Evolutionary conservation across 495 filamentous ascomycete species (phyloP), one percentile per base, ranked within the genome.

Genomic region (Aspergillus sclerotiicarbonarius): DNA sequence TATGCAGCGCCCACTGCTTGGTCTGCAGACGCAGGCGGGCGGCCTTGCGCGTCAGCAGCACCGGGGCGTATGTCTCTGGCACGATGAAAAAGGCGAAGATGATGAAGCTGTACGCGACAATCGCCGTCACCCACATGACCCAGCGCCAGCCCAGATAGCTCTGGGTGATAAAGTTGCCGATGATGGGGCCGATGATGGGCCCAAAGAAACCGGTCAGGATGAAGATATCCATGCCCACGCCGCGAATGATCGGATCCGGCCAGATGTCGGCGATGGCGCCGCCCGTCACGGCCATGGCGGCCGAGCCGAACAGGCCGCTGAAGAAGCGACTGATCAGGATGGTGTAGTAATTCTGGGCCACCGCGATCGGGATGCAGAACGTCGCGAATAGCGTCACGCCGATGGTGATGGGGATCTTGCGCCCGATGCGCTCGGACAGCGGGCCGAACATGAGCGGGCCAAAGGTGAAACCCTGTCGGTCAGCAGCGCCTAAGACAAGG

Each of bases 11-110:
- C 55, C 54, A 61, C 43, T 87, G 74, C 15, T 82, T 82, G 1
- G 86, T 90, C 43, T 79, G 60, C 37, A 81, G 75, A 18, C 88
- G 78, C 21, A 90, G 68, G 55, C 83, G 84, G 60, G 75, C 76
- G n/a, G 88, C 88, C 37, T 86, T 79, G 9, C 69, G 59, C 4
- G 78, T 77, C 12, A 92, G 82, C 45, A 92, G 80, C 0, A 82
- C 84, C 1, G 89, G 87, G 0, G 84, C 81, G 66, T 90, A 91
- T 0, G 88, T 90, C 66, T 84, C 71, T 1, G 79, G 74, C 9
- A 84, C 67, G 43, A 79, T 69, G 49, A 76, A 16, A 6, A 81
- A 53, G 18, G 76, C 55, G 8, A 77, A 16, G 9, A 78, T 18
- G 21, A 61, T 51, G 1, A 43, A 41, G 9, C 33, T 44, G 31